Base-by-base conservation (phyloP, 768 basidiomycete species). In the Calocybe cyanea region DNA sequence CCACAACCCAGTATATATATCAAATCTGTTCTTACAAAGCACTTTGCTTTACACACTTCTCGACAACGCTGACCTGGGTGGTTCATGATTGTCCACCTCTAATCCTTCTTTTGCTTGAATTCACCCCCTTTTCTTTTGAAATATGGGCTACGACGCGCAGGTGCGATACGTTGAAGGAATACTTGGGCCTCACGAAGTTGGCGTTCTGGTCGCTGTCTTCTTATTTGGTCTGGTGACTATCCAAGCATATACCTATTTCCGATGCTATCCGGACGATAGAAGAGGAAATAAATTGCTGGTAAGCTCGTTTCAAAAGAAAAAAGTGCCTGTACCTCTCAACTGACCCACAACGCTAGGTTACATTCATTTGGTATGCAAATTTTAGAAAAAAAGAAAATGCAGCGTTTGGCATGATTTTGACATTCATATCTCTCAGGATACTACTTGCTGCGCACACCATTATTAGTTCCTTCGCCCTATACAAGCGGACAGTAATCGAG, bases 191-290 rank as follows among this genome's bases (percentile, higher is more conserved):
- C 41, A 43, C 20, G 42, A 48, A 32, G 43, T 50, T 17, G 49
- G 45, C 19, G 43, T 51, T 40, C 32, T 51, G 38, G 11, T 41
- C 20, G 50, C 49, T 3, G 49, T 56, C 18, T 50, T 50, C 33
- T 17, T 51, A 14, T 46, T 51, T 43, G 50, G 50, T 15, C 43
- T 50, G 10, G 43, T 50, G 2, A 45, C 48, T 20, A 28, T 45
- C 10, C 48, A 50, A 21, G 44, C 43, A 13, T 45, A 45, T 38
- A 43, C 20, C 2, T 54, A 53, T 21, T 49, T 36, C 18, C 41
- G 37, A 43, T 31, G 33, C 10, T 51, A 46, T 32, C 45, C 45
- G 13, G 34, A 39, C 3, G 45, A 51, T 42, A 30, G 17, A 4
- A 43, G 20, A 30, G 39, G 41, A 13, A 38, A 42, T 13, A 46